These are phyloP conservation scores for Gaeumannomyces tritici DNA, from an alignment of 2,329 filamentous ascomycete species.

Conservation along the genomic window DNA sequence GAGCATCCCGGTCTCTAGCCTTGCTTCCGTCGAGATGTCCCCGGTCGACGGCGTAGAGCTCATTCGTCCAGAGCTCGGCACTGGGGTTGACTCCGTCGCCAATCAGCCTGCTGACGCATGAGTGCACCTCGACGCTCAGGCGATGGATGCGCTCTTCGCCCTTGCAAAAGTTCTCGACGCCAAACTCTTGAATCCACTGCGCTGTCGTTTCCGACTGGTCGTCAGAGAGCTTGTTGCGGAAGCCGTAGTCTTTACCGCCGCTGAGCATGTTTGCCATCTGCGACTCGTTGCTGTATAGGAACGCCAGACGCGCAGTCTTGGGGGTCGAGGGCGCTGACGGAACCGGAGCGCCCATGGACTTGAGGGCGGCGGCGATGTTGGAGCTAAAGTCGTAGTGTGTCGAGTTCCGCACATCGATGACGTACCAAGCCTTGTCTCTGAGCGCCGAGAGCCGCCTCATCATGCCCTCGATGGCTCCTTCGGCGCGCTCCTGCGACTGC, in stretches of 20 bases:
- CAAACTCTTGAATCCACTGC: conserved; percentile 71
- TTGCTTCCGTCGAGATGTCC: conserved; percentile 41
- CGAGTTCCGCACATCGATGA: conserved; percentile 86
- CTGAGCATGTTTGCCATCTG: conserved; percentile 84
- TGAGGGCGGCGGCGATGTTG: conserved; percentile 77
- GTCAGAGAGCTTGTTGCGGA: conserved; percentile 91
- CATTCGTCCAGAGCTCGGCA: conserved; percentile 76
- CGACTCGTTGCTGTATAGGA: conserved; percentile 71
- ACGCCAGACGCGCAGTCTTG: conserved; percentile 38
- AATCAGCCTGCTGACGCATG: conserved; percentile 75
- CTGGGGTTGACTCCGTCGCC: conserved; percentile 28
- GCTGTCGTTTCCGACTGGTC: conserved; percentile 81
- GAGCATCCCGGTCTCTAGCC: conserved; percentile 30
- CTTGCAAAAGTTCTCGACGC: conserved; percentile 86
- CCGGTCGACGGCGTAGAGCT: conserved; percentile 74
- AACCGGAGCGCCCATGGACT: conserved; percentile 68
- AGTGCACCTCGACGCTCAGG: conserved; percentile 83
- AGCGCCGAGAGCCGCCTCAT: conserved; percentile 64
- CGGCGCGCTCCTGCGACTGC: conserved; percentile 70
- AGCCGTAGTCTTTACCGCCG: conserved; percentile 72
- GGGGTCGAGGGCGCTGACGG: conserved; percentile 5
- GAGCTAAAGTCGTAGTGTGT: conserved; percentile 78
- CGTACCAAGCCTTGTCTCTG: conserved; percentile 98
- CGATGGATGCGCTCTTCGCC: conserved; percentile 93
- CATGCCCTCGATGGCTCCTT: conserved; percentile 64